Evolutionary conservation across 23 red algal genomes (phyloP).

Genomic region (Gracilaria gracilis): DNA sequence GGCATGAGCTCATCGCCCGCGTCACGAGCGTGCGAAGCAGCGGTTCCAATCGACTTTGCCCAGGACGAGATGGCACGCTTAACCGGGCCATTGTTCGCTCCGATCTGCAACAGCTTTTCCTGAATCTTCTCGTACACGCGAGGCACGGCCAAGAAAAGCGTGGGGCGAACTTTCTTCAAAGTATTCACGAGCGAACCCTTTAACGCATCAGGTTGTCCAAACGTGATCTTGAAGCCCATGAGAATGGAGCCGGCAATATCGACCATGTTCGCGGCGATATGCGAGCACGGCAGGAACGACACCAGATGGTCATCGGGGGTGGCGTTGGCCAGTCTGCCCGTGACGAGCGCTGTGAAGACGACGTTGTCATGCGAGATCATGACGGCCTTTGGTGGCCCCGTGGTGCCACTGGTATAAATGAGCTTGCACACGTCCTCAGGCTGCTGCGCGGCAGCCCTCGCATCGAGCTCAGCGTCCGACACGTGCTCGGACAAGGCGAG

Average conservation of each 20-base stretch:
- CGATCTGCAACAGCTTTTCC: slow-evolving; percentile 70
- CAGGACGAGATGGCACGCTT: slow-evolving; percentile 57
- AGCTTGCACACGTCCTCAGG: slow-evolving; percentile 73
- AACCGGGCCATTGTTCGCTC: slow-evolving; percentile 37
- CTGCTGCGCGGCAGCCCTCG: background rate
- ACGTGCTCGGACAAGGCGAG: slow-evolving; percentile 19
- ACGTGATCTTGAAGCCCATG: slow-evolving; percentile 55
- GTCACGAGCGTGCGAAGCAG: slow-evolving; percentile 48
- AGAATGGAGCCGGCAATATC: slow-evolving; percentile 71
- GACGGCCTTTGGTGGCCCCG: slow-evolving; percentile 90
- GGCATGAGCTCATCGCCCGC: slow-evolving; percentile 51
- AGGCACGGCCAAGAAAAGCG: slow-evolving; percentile 87
- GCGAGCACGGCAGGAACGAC: slow-evolving; percentile 85
- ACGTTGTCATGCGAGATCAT: slow-evolving; percentile 94
- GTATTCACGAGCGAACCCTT: slow-evolving; percentile 72
- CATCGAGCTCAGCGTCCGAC: slow-evolving; percentile 39
- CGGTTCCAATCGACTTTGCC: slow-evolving; percentile 67
- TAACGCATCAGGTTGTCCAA: slow-evolving; percentile 79
- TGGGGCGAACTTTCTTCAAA: slow-evolving; percentile 79
- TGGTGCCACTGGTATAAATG: slow-evolving; percentile 95
- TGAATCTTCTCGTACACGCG: slow-evolving; percentile 96
- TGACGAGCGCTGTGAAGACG: slow-evolving; percentile 57
- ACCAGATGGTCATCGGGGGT: slow-evolving; percentile 58
- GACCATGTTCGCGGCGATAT: slow-evolving; percentile 89
- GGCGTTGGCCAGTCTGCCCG: slow-evolving; percentile 13